Conservation (phyloP, 352 stramenopile species). For the Phytopythium mirpurense region DNA sequence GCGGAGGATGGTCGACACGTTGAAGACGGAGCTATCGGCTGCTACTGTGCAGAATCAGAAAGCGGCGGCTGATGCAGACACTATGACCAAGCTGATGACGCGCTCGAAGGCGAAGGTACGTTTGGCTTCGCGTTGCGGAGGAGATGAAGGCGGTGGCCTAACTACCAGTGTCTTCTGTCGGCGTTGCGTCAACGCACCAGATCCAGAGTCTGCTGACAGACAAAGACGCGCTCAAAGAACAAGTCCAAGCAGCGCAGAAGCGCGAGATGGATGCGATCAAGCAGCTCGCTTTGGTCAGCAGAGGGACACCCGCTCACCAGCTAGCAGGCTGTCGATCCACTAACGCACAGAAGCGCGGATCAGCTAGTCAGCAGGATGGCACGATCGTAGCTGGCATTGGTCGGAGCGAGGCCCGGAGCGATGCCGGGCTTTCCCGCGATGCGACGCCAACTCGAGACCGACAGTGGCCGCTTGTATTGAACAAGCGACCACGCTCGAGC, state of each 20-base stretch:
- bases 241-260: slow-evolving; percentile 20
- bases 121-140: too few species aligned
- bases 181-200: slow-evolving; percentile 15
- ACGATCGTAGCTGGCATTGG: not conserved
- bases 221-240: slow-evolving; percentile 33
- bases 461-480: slow-evolving; percentile 3
- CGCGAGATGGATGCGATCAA: slow-evolving; percentile 45
- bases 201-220: slow-evolving; percentile 44
- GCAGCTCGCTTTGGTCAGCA: slow-evolving; percentile 25
- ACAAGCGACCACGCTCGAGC: slow-evolving; percentile 18
- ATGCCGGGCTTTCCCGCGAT: not conserved
- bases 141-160: too few species aligned
- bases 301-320: slow-evolving; percentile 1
- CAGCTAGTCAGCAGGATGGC: not conserved
- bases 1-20: slow-evolving; percentile 25
- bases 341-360: not conserved
- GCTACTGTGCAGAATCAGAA: slow-evolving; percentile 28
- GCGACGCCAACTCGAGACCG: not conserved
- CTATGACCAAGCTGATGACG: slow-evolving; percentile 29
- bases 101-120: slow-evolving; percentile 47
- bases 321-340: not conserved
- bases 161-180: too few species aligned
- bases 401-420: not conserved
- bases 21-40: slow-evolving; percentile 17
- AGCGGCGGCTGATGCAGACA: slow-evolving; percentile 18